Base-by-base conservation (phyloP, 257 asterid species). In the Echium plantagineum region DNA sequence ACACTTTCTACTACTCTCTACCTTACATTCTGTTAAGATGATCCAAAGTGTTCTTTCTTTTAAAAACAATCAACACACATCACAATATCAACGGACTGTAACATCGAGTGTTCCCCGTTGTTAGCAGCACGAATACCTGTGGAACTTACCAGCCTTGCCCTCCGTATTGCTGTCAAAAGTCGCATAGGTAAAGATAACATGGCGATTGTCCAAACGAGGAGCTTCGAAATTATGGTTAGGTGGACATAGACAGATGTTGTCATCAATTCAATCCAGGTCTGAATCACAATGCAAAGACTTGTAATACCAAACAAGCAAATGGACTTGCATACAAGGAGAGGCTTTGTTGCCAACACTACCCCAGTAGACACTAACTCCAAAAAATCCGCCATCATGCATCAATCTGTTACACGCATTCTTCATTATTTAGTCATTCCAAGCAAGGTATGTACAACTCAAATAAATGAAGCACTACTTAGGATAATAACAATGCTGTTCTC, bases 231-330 rank as follows among this genome's bases (percentile, higher is more conserved):
- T 52, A 79, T 48, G 3, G 49, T 61, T 12, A 73, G 24, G 64
- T 82, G 89, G 62, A 82, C 63, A 52, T n/a, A 42, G 61, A 87
- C 28, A 58, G 72, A 69, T 46, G 70, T 74, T 62, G 74, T 72
- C n/a, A 84, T 70, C 26, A 84, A 59, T 69, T 87, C 96, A 17
- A 75, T 57, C 80, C 79, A 82, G 3, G 89, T 80, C 55, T 70
- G 78, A 8, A 64, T 46, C 9, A 82, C 71, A 13, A 74, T 48
- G 47, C 51, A 63, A 32, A 75, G 58, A 67, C 74, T 69, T 30
- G 72, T 65, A 13, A 67, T 53, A 22, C 81, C 81, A 5, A 84
- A 49, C 47, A 72, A 69, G 63, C 68, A 75, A 38, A 75, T 77
- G 57, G 69, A 54, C 59, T 70, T 75, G 63, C 77, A 81, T 16